These are phyloP conservation scores for Macrophomina phaseolina DNA, from an alignment of 2,329 filamentous ascomycete genomes.

Conservation along the genomic window DNA sequence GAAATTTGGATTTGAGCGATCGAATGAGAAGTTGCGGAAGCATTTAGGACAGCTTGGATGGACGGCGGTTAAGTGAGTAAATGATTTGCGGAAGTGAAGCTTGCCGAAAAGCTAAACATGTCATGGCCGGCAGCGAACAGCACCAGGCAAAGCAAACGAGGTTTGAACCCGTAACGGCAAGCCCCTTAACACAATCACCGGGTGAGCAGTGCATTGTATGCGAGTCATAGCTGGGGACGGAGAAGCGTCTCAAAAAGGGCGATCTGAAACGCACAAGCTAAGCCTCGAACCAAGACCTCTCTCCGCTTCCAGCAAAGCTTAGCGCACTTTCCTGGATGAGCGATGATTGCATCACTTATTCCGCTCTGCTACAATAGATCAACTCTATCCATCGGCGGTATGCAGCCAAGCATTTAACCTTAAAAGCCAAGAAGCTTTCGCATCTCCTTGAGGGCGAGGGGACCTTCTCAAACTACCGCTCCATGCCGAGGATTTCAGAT, in stretches of 20 bases:
- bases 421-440: neutral
- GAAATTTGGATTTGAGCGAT: no score
- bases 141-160: neutral
- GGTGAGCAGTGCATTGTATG: neutral
- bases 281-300: neutral
- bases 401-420: neutral
- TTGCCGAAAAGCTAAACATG: neutral
- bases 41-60: neutral
- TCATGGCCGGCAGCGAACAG: neutral
- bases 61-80: neutral
- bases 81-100: neutral
- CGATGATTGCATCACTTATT: neutral
- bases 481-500: slow-evolving; percentile 5
- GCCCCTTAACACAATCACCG: neutral
- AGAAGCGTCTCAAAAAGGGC: slow-evolving; percentile 4
- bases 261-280: slow-evolving; percentile 6
- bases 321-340: neutral
- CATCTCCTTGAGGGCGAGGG: neutral
- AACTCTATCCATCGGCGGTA: neutral
- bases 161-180: slow-evolving; percentile 5
- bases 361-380: neutral
- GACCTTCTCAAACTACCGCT: neutral
- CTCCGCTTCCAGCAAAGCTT: neutral
- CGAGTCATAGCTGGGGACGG: slow-evolving; percentile 1
- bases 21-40: no score